These are phyloP conservation scores for Yamadazyma kanchanaburiensis DNA, from an alignment of 1,139 yeast genomes.

Conservation along the genomic window DNA sequence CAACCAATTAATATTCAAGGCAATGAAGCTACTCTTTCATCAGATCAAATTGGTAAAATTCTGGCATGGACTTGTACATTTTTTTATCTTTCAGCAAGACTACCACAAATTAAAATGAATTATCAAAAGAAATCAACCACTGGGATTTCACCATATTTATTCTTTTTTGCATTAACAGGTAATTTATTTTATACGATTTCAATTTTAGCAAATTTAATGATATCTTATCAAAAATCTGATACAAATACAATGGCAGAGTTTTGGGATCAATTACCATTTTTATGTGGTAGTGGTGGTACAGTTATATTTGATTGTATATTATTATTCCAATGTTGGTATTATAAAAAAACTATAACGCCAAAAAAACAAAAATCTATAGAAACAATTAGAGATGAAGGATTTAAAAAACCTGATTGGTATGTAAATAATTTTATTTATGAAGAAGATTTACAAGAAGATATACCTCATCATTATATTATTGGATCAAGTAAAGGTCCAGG, in stretches of 20 bases:
- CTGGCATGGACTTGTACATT: slow-evolving; percentile 77
- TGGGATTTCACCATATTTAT: slow-evolving; percentile 35
- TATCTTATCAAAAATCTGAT: slow-evolving; percentile 12
- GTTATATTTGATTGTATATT: slow-evolving; percentile 32
- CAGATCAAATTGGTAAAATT: slow-evolving; percentile 37
- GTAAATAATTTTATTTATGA: slow-evolving; percentile 17
- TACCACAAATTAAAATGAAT: slow-evolving; percentile 67
- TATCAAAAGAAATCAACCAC: slow-evolving; percentile 26
- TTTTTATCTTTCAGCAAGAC: slow-evolving; percentile 68
- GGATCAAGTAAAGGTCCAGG: slow-evolving; percentile 8
- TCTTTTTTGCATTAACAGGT: slow-evolving; percentile 36
- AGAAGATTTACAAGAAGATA: slow-evolving; percentile 4
- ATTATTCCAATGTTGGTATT: slow-evolving; percentile 31
- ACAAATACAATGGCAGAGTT: slow-evolving; percentile 10
- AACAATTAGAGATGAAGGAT: slow-evolving; percentile 16
- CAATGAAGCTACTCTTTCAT: background rate
- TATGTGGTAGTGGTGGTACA: slow-evolving; percentile 37
- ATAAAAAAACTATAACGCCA: slow-evolving; percentile 7
- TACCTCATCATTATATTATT: slow-evolving; percentile 26
- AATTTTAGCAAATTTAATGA: slow-evolving; percentile 25
- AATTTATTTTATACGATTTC: slow-evolving; percentile 34
- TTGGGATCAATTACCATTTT: slow-evolving; percentile 31
- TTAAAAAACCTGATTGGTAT: slow-evolving; percentile 41
- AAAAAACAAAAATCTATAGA: background rate
- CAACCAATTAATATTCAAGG: slow-evolving; percentile 4